phyloP scores from a whole-genome alignment of 441 rosid genomes.

The Macaranga tanarius region DNA sequence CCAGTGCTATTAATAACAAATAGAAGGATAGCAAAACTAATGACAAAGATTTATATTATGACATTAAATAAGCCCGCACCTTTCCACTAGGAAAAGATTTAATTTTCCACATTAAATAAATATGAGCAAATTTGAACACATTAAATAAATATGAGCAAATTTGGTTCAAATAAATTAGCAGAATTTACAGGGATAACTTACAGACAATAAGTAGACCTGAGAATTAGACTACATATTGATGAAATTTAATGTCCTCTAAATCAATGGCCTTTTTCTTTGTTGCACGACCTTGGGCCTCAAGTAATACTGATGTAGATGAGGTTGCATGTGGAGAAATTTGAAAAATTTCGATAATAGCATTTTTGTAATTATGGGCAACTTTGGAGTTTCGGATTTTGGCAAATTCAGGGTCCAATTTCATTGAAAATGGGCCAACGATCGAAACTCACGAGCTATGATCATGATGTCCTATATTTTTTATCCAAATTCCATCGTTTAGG shows the following conservation, averaged over 20 bases:
- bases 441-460: no score
- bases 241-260: conserved; percentile 95
- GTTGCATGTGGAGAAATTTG: no score
- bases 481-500: no score
- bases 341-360: no score
- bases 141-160: conserved; percentile 22
- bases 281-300: conserved; percentile 96
- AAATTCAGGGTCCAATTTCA: no score
- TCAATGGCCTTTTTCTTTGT: conserved; percentile 98
- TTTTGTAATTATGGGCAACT: no score
- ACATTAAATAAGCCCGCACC: conserved; percentile 34
- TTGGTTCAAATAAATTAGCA: conserved; percentile 15
- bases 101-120: conserved; percentile 79
- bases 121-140: no score
- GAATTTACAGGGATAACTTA: neutral
- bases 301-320: no score
- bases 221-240: conserved; percentile 59
- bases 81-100: conserved; percentile 96
- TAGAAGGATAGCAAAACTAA: neutral
- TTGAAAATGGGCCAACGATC: no score
- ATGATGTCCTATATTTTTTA: no score
- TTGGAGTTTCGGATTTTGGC: no score
- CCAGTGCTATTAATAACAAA: neutral
- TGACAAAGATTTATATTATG: neutral
- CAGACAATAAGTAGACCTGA: conserved; percentile 15